Percentiles rank a stretch among this genome's conserved stretches.
These are phyloP conservation scores for Gossypium davidsonii DNA, from an alignment of 441 rosid genomes.

Conservation along the genomic window DNA sequence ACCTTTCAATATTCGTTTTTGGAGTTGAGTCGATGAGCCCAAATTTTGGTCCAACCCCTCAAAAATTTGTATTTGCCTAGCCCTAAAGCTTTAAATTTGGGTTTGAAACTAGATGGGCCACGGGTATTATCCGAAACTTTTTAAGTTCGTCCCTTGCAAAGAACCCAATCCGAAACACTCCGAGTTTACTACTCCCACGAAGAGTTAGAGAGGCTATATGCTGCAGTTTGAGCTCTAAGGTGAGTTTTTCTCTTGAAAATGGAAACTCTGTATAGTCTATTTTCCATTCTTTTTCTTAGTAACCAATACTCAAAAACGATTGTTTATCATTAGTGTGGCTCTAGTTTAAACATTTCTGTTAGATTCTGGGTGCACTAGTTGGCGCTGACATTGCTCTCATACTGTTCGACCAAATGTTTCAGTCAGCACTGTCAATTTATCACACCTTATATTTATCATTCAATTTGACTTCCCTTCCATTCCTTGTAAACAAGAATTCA, in stretches of 20 bases:
- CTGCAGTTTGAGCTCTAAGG: neutral
- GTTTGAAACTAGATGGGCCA: neutral
- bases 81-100: neutral
- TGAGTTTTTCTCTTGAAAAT: neutral
- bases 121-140: neutral
- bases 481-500: neutral
- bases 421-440: neutral
- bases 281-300: neutral
- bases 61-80: neutral
- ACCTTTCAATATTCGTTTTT: neutral
- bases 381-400: neutral
- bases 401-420: conserved; percentile 18
- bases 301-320: neutral
- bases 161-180: neutral
- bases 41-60: neutral
- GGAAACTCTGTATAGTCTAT: neutral
- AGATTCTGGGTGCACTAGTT: neutral
- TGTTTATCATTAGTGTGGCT: neutral
- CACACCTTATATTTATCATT: neutral
- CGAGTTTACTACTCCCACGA: neutral
- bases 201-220: neutral
- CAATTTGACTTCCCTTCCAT: neutral
- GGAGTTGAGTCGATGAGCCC: neutral
- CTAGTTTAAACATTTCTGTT: neutral
- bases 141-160: neutral